Evolutionary conservation across 2,329 filamentous ascomycete genomes (phyloP).

Genomic region (Pseudogymnoascus sp.): DNA sequence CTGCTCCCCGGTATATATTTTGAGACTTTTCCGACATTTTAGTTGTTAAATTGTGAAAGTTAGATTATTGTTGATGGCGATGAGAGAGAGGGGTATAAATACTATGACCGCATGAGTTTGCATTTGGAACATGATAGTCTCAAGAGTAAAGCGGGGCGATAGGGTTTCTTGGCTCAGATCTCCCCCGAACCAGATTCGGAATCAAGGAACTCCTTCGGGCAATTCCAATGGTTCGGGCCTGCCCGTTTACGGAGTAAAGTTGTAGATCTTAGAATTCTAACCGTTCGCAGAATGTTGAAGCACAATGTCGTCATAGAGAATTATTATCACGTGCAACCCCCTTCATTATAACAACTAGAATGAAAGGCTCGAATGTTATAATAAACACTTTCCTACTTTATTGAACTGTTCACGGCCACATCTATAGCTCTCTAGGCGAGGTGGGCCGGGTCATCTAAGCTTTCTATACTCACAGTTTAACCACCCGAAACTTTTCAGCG

Average conservation of each 20-base stretch:
- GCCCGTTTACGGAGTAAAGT: background rate
- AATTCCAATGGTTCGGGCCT: background rate
- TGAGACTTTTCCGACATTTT: slow-evolving; percentile 1
- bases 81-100: slow-evolving; percentile 1
- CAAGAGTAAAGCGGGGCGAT: background rate
- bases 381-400: background rate
- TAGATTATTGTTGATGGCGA: background rate
- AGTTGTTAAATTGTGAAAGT: background rate
- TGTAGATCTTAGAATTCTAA: slow-evolving; percentile 1
- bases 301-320: background rate
- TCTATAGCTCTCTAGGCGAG: background rate
- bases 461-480: slow-evolving; percentile 13
- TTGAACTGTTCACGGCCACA: background rate
- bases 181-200: background rate
- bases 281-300: background rate
- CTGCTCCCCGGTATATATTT: background rate
- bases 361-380: background rate
- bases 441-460: background rate
- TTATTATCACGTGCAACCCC: background rate
- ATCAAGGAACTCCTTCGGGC: background rate
- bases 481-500: slow-evolving; percentile 14
- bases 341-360: background rate
- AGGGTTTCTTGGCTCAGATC: background rate
- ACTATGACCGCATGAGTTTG: background rate
- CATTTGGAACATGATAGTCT: background rate